Conservation (phyloP, 441 rosid genomes). For the Kokia cookei region DNA sequence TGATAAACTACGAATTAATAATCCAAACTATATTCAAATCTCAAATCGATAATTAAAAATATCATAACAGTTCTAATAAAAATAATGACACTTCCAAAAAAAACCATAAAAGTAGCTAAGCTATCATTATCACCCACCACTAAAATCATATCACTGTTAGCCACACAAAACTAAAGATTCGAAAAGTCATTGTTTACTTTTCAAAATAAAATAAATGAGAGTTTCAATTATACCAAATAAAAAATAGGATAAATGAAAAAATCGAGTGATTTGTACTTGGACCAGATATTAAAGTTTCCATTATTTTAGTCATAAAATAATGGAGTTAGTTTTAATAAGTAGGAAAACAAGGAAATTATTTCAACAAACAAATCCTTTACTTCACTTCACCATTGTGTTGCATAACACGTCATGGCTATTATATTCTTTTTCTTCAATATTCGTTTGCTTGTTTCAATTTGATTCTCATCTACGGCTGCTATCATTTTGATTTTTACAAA, state of each 20-base stretch:
- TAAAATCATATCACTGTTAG: slow-evolving; percentile 7
- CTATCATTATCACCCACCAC: slow-evolving; percentile 26
- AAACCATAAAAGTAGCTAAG: slow-evolving; percentile 22
- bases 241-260: background rate
- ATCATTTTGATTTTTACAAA: background rate
- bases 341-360: slow-evolving; percentile 11
- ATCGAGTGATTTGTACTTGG: slow-evolving; percentile 13
- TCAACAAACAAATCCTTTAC: slow-evolving; percentile 29
- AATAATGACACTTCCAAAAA: background rate
- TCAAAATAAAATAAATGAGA: background rate
- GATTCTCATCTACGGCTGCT: background rate
- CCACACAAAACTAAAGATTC: slow-evolving; percentile 12
- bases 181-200: slow-evolving; percentile 10
- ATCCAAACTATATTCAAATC: too few species aligned
- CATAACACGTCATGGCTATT: slow-evolving; percentile 26
- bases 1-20: too few species aligned
- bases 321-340: slow-evolving; percentile 22
- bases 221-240: background rate
- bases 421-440: background rate
- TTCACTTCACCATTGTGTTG: slow-evolving; percentile 30
- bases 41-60: too few species aligned
- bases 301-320: slow-evolving; percentile 14
- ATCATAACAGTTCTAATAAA: background rate
- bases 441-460: background rate
- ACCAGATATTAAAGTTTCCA: background rate